Percentiles rank a stretch among this genome's conserved stretches.
phyloP scores from a whole-genome alignment of 495 filamentous ascomycete genomes.

The Hypoxylon subgilvum region DNA sequence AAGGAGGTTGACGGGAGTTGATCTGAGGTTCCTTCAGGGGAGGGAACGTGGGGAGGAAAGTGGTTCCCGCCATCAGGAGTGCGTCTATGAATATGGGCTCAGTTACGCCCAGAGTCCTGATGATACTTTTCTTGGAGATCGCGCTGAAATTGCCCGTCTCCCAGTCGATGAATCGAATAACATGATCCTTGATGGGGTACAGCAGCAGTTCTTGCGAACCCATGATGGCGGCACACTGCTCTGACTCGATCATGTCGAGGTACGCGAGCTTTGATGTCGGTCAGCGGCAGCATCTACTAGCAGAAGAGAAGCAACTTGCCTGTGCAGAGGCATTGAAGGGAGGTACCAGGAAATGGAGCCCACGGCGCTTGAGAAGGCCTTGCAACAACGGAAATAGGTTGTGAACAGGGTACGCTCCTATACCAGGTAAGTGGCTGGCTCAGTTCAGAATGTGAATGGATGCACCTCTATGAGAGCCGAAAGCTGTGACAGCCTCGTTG shows the following conservation, averaged over 20 bases:
- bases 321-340: slow-evolving; percentile 91
- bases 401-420: slow-evolving; percentile 62
- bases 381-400: slow-evolving; percentile 77
- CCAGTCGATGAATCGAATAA: slow-evolving; percentile 80
- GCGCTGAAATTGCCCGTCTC: slow-evolving; percentile 69
- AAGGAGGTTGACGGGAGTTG: slow-evolving; percentile 56
- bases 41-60: slow-evolving; percentile 78
- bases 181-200: slow-evolving; percentile 77
- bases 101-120: slow-evolving; percentile 71
- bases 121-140: slow-evolving; percentile 71
- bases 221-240: slow-evolving; percentile 77
- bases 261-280: slow-evolving; percentile 72
- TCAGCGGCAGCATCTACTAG: slow-evolving; percentile 9
- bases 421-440: slow-evolving; percentile 33
- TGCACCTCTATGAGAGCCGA: slow-evolving; percentile 77
- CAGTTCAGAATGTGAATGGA: background rate
- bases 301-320: slow-evolving; percentile 54
- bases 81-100: slow-evolving; percentile 81
- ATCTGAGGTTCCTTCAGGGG: slow-evolving; percentile 64
- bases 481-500: slow-evolving; percentile 77
- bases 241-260: slow-evolving; percentile 70
- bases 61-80: slow-evolving; percentile 81
- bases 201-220: slow-evolving; percentile 87
- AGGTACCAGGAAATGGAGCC: slow-evolving; percentile 80
- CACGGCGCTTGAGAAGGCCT: slow-evolving; percentile 68